Base-by-base conservation (phyloP, 495 filamentous ascomycete species). In the Aspergillus coremiiformis region DNA sequence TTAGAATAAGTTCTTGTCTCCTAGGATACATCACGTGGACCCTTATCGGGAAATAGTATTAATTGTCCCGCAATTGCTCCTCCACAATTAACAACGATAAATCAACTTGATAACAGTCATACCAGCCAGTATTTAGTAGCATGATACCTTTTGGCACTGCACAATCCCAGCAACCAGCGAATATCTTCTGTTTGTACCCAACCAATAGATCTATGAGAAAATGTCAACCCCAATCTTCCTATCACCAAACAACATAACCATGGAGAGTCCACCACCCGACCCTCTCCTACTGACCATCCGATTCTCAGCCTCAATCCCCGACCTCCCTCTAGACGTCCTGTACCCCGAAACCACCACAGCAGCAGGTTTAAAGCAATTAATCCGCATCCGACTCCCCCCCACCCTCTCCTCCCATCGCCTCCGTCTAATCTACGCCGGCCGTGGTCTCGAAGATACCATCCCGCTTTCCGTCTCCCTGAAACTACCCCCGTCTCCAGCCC, bases 341-440 rank as follows among this genome's bases (percentile, higher is more conserved):
- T 67, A 66, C 15, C 86, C 91, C 4, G 60, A 73, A 29, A 78
- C 71, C 19, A 92, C 86, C 19, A 86, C 87, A 43, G 78, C 84
- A 50, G 76, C 86, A 41, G 79, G 84, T 0, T 79, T 96, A 27
- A 95, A 91, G 63, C 85, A 84, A 57, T 75, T 85, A 15, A 89
- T 98, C 69, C 89, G 93, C 48, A 62, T 76, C 10, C 77, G 83
- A 11, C 84, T 95, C 17, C 79, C 85, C 6, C 52, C 71, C 10
- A 61, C 75, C 41, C 78, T 86, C 46, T 78, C 78, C 50, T 71
- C 76, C 6, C 82, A 79, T 52, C 82, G 85, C 14, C 80, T 96
- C 12, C 86, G 91, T 48, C 83, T 97, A 51, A 96, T 96, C 66
- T 83, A 95, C 69, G 73, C 82, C 49, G 93, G 92, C 52, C 88